Base-by-base conservation (phyloP, 495 filamentous ascomycete genomes). In the Podospora bellae-mahoneyi region DNA sequence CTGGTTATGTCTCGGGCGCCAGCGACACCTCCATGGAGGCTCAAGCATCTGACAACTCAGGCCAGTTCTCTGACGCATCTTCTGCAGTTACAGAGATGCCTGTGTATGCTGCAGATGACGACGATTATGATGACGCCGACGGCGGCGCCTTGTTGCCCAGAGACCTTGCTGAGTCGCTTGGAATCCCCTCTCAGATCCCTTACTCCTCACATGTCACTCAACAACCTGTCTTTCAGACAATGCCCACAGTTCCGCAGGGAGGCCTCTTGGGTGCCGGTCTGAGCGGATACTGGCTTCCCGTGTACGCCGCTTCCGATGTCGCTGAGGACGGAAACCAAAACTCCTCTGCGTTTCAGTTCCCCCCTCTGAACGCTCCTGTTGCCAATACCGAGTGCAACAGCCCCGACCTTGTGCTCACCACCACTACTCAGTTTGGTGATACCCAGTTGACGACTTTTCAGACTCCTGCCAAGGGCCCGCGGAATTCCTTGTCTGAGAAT, bases 221-320 rank as follows among this genome's bases (percentile, higher is more conserved):
- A 13, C 19, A 20, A 5, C 23, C 15, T 27, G 23, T 58, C 23
- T 27, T 20, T 20, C 56, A 58, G 19, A 27, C 56, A 10, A 20
- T 20, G 5, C 56, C 56, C 23, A 20, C n/a, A 9, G 56, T 5
- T 13, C 18, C 9, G 9, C 56, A 9, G n/a, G 56, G 56, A 20
- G 56, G 19, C 23, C 18, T 58, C 9, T 20, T 58, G 56, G 70
- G 67, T 19, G 62, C 70, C 16, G 64, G 70, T n/a, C 23, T 58
- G n/a, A 18, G 23, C 4, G 56, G 56, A 2, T 5, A 58, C 6
- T 20, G 23, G 19, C 4, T 20, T 58, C 19, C n/a, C 13, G 23
- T 20, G 3, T 58, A 15, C 56, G n/a, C 16, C 56, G 56, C 5
- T n/a, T 27, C 56, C 10, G 56, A 6, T 20, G 56, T 16, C 18